Evolutionary conservation across 306 rosid species (phyloP).

Genomic region (Ammopiptanthus mongolicus): DNA sequence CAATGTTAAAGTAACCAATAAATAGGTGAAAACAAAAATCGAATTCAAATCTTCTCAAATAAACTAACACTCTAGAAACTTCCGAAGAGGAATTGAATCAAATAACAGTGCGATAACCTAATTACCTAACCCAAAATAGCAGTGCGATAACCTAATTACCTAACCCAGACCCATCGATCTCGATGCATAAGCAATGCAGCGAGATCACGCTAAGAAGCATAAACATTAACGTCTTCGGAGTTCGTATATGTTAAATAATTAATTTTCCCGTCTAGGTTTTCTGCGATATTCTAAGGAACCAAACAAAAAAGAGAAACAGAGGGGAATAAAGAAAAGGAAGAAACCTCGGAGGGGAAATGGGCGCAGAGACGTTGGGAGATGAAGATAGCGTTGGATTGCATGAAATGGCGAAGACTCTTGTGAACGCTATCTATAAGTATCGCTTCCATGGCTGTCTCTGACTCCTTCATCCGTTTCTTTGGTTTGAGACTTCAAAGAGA

Average conservation of each 20-base stretch:
- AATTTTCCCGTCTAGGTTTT: not conserved
- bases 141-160: not conserved
- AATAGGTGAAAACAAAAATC: not conserved
- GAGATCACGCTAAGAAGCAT: not conserved
- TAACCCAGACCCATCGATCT: not conserved
- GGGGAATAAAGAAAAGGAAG: not conserved
- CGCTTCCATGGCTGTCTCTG: conserved; percentile 57
- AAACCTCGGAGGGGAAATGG: conserved; percentile 55
- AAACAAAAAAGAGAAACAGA: not conserved
- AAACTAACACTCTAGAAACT: not conserved
- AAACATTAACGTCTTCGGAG: not conserved
- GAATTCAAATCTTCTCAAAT: not conserved
- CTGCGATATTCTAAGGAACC: not conserved
- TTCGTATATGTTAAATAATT: not conserved
- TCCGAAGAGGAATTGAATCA: not conserved
- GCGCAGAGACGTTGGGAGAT: conserved; percentile 89
- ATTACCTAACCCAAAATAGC: not conserved
- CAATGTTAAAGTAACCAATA: not conserved
- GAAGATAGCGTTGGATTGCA: conserved; percentile 83
- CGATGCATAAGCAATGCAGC: not conserved
- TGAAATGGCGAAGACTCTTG: conserved; percentile 76
- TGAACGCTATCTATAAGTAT: conserved; percentile 67
- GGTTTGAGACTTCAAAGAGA: not conserved
- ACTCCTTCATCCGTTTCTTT: not conserved
- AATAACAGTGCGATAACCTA: not conserved